Percentiles rank a stretch among this genome's conserved stretches.
These are phyloP conservation scores for Saturnispora silvae DNA, from an alignment of 805 yeast species.

Conservation along the genomic window DNA sequence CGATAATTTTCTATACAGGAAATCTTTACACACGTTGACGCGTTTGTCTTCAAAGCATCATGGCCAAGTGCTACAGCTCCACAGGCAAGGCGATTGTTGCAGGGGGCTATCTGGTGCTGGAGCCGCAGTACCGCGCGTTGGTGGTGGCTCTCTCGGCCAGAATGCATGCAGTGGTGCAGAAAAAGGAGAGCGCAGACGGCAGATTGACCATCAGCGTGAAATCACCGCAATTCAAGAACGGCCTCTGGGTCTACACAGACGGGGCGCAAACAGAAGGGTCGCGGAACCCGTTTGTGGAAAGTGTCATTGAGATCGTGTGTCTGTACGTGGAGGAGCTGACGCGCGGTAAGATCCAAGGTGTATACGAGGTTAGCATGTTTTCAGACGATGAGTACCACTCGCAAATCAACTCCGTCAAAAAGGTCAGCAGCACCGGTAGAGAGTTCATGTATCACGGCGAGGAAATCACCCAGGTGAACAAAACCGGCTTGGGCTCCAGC, in stretches of 20 bases:
- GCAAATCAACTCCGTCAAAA: constrained; percentile 37
- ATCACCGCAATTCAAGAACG: constrained; percentile 72
- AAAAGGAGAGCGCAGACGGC: constrained; percentile 2
- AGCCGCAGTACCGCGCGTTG: constrained; percentile 61
- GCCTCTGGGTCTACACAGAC: constrained; percentile 52
- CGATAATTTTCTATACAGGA: too few species aligned
- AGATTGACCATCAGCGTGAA: constrained; percentile 31
- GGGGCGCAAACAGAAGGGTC: constrained; percentile 13
- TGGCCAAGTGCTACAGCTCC: too few species aligned
- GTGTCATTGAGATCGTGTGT: constrained; percentile 46
- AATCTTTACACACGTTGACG: too few species aligned
- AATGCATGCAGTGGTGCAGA: constrained; percentile 54
- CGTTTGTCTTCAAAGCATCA: neutral
- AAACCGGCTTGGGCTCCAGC: constrained; percentile 93
- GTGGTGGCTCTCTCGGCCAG: constrained; percentile 84
- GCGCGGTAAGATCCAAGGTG: constrained; percentile 5
- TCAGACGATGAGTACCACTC: constrained; percentile 91
- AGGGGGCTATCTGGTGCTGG: constrained; percentile 89
- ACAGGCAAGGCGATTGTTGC: constrained; percentile 93
- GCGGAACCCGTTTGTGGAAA: constrained; percentile 65
- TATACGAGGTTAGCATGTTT: constrained; percentile 45
- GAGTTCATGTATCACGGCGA: constrained; percentile 49
- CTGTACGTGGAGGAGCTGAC: constrained; percentile 31
- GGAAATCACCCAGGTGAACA: constrained; percentile 64
- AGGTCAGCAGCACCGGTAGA: constrained; percentile 27